These are phyloP conservation scores for Blastocrithidia nonstop DNA, from an alignment of 208 protist genomes.

Conservation along the genomic window DNA sequence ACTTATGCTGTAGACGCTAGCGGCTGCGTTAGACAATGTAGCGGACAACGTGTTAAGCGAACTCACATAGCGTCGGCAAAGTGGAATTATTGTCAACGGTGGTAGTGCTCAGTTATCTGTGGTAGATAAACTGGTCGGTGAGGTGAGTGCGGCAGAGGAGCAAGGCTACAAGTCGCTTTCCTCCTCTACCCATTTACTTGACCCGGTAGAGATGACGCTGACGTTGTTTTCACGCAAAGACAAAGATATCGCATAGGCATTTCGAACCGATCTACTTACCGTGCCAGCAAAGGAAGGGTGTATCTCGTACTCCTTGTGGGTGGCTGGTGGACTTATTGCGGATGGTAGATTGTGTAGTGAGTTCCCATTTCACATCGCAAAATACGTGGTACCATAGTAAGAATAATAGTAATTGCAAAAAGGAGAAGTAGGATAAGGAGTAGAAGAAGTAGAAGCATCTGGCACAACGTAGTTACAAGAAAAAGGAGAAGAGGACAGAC, in stretches of 20 bases:
- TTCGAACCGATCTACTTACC: conserved; percentile 25
- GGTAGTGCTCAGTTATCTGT: conserved; percentile 7
- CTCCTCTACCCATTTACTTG: conserved; percentile 59
- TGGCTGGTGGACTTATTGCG: conserved; percentile 56
- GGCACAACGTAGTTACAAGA: too few species aligned
- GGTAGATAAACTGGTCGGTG: conserved; percentile 40
- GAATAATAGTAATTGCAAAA: conserved; percentile 3
- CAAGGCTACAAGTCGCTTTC: conserved; percentile 70
- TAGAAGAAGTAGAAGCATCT: too few species aligned
- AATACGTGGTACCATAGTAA: conserved; percentile 14
- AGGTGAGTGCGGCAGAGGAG: conserved; percentile 33
- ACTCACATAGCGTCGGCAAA: conserved; percentile 29
- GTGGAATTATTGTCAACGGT: conserved; percentile 18
- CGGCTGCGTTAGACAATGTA: conserved; percentile 23
- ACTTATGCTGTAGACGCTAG: conserved; percentile 32
- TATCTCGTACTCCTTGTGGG: conserved; percentile 70
- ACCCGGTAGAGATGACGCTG: conserved; percentile 44
- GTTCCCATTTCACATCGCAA: conserved; percentile 75
- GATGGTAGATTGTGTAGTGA: conserved; percentile 30
- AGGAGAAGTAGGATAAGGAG: conserved; percentile 1
- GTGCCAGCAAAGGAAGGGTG: conserved; percentile 48
- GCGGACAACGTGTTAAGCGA: conserved; percentile 27
- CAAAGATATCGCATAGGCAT: conserved; percentile 33
- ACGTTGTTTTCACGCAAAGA: conserved; percentile 42
- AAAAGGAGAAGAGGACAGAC: too few species aligned